These are phyloP conservation scores for Hypoxylon lienhwacheense DNA, from an alignment of 495 filamentous ascomycete species.

Conservation along the genomic window DNA sequence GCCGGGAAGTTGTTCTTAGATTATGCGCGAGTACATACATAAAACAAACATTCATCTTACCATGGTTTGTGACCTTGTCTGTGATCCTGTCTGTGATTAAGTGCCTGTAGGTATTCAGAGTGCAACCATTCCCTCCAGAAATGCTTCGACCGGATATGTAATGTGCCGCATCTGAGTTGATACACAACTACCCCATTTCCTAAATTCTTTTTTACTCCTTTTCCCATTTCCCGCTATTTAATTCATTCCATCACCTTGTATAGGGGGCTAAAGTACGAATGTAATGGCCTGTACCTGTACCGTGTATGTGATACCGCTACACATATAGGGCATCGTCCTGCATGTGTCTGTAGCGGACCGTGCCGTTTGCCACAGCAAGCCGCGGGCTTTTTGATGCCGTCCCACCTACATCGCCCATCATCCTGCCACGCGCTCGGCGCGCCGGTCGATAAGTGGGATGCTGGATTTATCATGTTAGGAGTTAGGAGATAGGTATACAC, in stretches of 20 bases:
- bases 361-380: constrained; percentile 27
- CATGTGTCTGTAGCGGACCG: constrained; percentile 22
- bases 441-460: constrained; percentile 1
- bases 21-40: not conserved
- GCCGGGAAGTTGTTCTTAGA: constrained; percentile 10
- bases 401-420: constrained; percentile 20
- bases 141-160: too few species aligned
- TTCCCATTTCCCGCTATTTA: not conserved
- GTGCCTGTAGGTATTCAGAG: too few species aligned
- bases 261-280: not conserved
- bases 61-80: too few species aligned
- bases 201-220: not conserved
- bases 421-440: constrained; percentile 10
- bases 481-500: too few species aligned
- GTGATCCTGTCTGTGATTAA: too few species aligned
- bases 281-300: not conserved
- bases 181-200: too few species aligned
- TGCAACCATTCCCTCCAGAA: too few species aligned
- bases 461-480: too few species aligned
- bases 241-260: not conserved
- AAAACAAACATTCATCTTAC: not conserved
- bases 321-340: not conserved
- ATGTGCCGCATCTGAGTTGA: too few species aligned
- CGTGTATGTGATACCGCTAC: not conserved
- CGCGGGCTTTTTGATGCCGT: constrained; percentile 4